These are phyloP conservation scores for Dunaliella primolecta DNA, from an alignment of 139 green algal genomes.

Conservation along the genomic window DNA sequence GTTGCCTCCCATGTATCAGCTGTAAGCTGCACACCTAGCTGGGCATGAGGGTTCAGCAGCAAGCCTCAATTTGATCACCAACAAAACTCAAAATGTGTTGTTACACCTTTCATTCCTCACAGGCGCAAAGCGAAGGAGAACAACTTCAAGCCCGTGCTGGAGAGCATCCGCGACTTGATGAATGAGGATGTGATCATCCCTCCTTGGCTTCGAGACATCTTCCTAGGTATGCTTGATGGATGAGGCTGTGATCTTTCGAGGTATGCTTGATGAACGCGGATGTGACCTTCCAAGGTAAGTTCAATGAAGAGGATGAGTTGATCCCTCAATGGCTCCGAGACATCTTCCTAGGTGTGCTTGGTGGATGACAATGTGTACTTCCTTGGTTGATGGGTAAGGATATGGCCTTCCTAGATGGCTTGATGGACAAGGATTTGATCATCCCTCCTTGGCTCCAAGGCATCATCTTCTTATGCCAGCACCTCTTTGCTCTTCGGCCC, in stretches of 20 bases:
- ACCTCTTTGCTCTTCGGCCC: too few relatives aligned
- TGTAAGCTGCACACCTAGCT: too few relatives aligned
- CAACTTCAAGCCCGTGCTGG: slow-evolving; percentile 98
- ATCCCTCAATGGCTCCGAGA: slow-evolving; percentile 93
- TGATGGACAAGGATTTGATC: slow-evolving; percentile 62
- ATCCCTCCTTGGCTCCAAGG: slow-evolving; percentile 93
- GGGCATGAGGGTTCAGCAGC: too few relatives aligned
- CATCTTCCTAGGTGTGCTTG: slow-evolving; percentile 93
- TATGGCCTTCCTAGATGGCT: too few relatives aligned
- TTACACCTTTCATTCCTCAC: background rate
- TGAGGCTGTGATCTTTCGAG: too few relatives aligned
- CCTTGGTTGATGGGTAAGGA: too few relatives aligned
- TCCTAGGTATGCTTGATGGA: too few relatives aligned
- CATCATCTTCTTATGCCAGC: too few relatives aligned
- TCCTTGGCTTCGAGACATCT: slow-evolving; percentile 93
- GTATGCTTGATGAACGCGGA: too few relatives aligned
- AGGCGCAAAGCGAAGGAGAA: slow-evolving; percentile 90
- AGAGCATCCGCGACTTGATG: slow-evolving; percentile 93
- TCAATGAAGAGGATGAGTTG: slow-evolving; percentile 62
- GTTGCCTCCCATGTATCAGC: background rate
- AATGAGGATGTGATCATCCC: slow-evolving; percentile 79
- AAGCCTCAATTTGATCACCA: too few relatives aligned
- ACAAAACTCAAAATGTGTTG: background rate
- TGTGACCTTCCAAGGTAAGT: too few relatives aligned
- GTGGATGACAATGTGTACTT: too few relatives aligned